Evolutionary conservation across 2,329 filamentous ascomycete species (phyloP).

Genomic region (Pseudogymnoascus pannorum): DNA sequence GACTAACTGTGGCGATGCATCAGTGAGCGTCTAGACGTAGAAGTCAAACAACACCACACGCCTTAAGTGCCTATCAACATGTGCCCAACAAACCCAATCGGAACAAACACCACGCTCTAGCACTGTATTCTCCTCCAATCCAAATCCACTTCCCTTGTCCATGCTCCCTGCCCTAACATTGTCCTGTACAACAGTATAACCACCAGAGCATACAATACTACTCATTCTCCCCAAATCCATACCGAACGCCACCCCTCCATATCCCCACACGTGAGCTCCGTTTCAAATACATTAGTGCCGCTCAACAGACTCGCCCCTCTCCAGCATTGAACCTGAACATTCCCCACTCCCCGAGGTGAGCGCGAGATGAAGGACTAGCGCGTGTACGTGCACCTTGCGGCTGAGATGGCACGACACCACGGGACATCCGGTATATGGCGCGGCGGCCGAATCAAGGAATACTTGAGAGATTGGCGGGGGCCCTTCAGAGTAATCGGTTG

Average conservation of each 20-base stretch:
- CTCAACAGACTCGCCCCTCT: neutral
- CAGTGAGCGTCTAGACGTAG: neutral
- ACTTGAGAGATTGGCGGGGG: neutral
- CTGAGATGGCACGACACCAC: neutral
- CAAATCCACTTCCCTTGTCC: neutral
- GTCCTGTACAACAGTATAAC: too few relatives aligned
- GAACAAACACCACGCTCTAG: neutral
- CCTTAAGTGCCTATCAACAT: too few relatives aligned
- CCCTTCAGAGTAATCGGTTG: neutral
- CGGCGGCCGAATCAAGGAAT: neutral
- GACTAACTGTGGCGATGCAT: neutral
- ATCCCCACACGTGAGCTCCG: neutral
- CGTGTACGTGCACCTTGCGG: neutral
- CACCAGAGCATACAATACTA: neutral
- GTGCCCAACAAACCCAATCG: neutral
- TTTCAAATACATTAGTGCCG: conserved; percentile 2
- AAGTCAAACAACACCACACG: too few relatives aligned
- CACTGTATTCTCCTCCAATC: neutral
- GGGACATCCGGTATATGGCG: neutral
- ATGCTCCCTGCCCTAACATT: neutral
- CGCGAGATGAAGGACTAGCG: conserved; percentile 5
- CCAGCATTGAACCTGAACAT: neutral
- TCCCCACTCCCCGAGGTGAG: neutral
- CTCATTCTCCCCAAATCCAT: neutral
- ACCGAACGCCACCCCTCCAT: conserved; percentile 2